Evolutionary conservation across 1,284 basidiomycete species (phyloP).

Genomic region (Ganoderma sinense): DNA sequence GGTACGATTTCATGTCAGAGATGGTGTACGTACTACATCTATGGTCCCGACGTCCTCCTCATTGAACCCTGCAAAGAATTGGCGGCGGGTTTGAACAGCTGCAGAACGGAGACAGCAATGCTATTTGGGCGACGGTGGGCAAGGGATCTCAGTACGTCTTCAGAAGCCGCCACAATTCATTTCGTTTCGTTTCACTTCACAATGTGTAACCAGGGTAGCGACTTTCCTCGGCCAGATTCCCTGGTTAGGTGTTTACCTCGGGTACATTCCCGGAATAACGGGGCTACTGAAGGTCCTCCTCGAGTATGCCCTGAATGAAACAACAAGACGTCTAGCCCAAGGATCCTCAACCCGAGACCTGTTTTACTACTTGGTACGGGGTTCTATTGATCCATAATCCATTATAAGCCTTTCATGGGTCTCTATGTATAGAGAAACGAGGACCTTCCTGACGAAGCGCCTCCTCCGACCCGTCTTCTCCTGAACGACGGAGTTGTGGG

Average conservation of each 20-base stretch:
- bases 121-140: constrained; percentile 25
- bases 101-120: constrained; percentile 30
- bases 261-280: constrained; percentile 19
- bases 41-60: no score
- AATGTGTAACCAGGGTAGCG: constrained; percentile 13
- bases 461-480: constrained; percentile 4
- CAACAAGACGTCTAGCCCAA: constrained; percentile 19
- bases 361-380: constrained; percentile 31
- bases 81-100: constrained; percentile 35
- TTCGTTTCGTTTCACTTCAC: no score
- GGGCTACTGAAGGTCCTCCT: constrained; percentile 21
- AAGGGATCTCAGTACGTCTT: constrained; percentile 9
- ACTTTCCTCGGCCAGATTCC: constrained; percentile 27
- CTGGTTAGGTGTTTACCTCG: constrained; percentile 31
- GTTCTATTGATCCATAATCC: no score
- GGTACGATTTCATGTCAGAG: constrained; percentile 40
- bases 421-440: constrained; percentile 34
- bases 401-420: no score
- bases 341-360: constrained; percentile 26
- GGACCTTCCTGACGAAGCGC: constrained; percentile 13
- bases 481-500: constrained; percentile 15
- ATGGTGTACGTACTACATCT: constrained; percentile 34
- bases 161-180: no score
- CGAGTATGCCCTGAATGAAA: constrained; percentile 14
- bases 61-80: constrained; percentile 28